Evolutionary conservation across 106 monocot genomes (phyloP).

Genomic region (Allium cepa): DNA sequence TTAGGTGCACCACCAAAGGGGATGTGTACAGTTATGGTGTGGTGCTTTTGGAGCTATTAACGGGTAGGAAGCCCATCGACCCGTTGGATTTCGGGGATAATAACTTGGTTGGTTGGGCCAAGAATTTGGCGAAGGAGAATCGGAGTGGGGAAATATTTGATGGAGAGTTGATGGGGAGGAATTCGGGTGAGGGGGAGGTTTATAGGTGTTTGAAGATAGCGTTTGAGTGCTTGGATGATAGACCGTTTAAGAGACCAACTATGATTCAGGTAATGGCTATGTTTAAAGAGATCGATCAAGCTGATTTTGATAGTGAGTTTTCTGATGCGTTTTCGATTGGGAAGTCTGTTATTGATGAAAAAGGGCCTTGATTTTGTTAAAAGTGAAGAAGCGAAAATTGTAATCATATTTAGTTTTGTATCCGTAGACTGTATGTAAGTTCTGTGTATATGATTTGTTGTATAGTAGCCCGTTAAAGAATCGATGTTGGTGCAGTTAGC

Average conservation of each 20-base stretch:
- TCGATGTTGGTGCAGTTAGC: no score
- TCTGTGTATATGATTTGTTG: no score
- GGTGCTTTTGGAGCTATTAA: conserved; percentile 42
- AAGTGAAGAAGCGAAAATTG: no score
- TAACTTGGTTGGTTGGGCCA: conserved; percentile 53
- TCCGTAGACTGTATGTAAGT: no score
- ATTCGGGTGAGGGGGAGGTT: conserved; percentile 26
- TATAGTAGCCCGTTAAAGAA: no score
- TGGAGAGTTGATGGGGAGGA: conserved; percentile 13
- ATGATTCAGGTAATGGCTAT: conserved; percentile 54
- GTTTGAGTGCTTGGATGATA: conserved; percentile 40
- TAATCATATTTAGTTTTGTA: no score
- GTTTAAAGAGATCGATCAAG: conserved; percentile 36
- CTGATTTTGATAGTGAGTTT: conserved; percentile 25
- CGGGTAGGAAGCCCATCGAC: conserved; percentile 41
- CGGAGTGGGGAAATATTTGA: conserved; percentile 33
- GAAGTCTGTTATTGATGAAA: conserved; percentile 19
- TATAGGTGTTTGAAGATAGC: conserved; percentile 38
- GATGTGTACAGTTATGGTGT: conserved; percentile 62
- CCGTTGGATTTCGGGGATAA: conserved; percentile 39
- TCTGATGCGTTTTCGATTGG: conserved; percentile 28
- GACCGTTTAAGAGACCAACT: conserved; percentile 39
- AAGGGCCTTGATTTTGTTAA: neutral
- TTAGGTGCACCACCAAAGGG: conserved; percentile 51
- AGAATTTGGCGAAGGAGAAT: conserved; percentile 35